Conservation (phyloP, 495 filamentous ascomycete species). For the Penicillium coprophilum region DNA sequence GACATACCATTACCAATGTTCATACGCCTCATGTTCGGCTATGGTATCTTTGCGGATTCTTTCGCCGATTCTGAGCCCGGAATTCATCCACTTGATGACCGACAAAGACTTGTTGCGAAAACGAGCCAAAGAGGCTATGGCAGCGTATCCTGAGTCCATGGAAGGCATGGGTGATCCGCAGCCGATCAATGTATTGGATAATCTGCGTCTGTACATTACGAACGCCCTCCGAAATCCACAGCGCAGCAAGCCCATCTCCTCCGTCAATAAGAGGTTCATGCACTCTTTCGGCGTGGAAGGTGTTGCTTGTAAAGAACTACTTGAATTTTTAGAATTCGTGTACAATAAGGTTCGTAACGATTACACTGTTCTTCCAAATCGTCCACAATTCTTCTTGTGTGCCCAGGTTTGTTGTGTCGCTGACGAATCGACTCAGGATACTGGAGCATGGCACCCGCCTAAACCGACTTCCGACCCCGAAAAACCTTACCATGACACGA, state of each 20-base stretch:
- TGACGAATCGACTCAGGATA: conserved; percentile 27
- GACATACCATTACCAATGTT: conserved; percentile 59
- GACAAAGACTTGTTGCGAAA: conserved; percentile 54
- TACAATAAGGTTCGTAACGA: conserved; percentile 33
- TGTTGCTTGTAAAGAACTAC: conserved; percentile 57
- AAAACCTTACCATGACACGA: conserved; percentile 45
- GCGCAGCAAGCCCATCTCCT: conserved; percentile 56
- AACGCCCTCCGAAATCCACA: conserved; percentile 55
- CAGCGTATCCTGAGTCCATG: conserved; percentile 58
- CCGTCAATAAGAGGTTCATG: conserved; percentile 69
- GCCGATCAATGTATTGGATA: conserved; percentile 52
- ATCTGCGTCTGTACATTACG: conserved; percentile 59
- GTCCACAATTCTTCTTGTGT: neutral
- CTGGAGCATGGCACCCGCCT: conserved; percentile 50
- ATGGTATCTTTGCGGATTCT: conserved; percentile 55
- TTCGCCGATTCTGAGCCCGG: conserved; percentile 50
- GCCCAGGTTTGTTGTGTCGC: neutral
- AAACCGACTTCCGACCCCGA: conserved; percentile 34
- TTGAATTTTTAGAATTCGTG: conserved; percentile 63
- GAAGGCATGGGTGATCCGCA: conserved; percentile 49
- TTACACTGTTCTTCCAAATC: neutral
- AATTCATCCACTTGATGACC: conserved; percentile 54
- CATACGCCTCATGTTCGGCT: conserved; percentile 53
- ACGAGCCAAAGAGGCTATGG: conserved; percentile 53
- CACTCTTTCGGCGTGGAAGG: conserved; percentile 61